Percentiles rank a stretch among this genome's conserved stretches.
Conservation (phyloP, 2,329 filamentous ascomycete genomes). For the Daldinia sp. region DNA sequence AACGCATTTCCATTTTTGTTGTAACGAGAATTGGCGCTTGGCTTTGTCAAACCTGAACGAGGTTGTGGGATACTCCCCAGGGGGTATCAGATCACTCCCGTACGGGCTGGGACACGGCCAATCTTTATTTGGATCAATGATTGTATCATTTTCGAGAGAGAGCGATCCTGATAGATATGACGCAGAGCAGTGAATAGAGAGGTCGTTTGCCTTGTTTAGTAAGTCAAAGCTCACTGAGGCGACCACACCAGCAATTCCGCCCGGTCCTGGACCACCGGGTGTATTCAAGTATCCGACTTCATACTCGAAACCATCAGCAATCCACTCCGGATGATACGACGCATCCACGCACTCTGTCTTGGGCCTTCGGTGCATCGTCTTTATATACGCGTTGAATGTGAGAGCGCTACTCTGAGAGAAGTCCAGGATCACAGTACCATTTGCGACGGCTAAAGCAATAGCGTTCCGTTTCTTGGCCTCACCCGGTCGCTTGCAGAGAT, state of each 20-base stretch:
- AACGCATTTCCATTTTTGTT: slow-evolving; percentile 13
- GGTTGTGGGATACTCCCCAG: slow-evolving; percentile 15
- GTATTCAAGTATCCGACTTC: not conserved
- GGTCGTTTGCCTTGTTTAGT: slow-evolving; percentile 16
- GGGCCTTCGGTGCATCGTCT: slow-evolving; percentile 12
- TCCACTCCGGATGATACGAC: slow-evolving; percentile 13
- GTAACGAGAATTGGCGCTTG: slow-evolving; percentile 11
- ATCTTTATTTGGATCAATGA: slow-evolving; percentile 17
- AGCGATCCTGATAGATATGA: slow-evolving; percentile 2
- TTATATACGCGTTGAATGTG: slow-evolving; percentile 11
- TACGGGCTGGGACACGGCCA: slow-evolving; percentile 11
- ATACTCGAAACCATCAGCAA: slow-evolving; percentile 18
- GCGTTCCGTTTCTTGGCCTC: not conserved
- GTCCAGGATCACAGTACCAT: slow-evolving; percentile 12
- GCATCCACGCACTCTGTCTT: slow-evolving; percentile 12
- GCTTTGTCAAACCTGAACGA: slow-evolving; percentile 23
- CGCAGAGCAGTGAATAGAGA: slow-evolving; percentile 8
- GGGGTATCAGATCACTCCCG: slow-evolving; percentile 10
- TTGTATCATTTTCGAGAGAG: slow-evolving; percentile 9
- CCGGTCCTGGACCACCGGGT: slow-evolving; percentile 1
- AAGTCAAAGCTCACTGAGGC: slow-evolving; percentile 8
- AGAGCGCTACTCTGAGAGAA: slow-evolving; percentile 9
- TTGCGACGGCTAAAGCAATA: slow-evolving; percentile 15
- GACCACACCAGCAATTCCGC: not conserved
- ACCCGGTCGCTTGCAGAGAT: slow-evolving; percentile 6